A percentile compares a stretch with the other conserved stretches of the same genome.
These are phyloP conservation scores for Dissophora globulifera DNA, from an alignment of 192 early-diverging fungal species.

Conservation along the genomic window DNA sequence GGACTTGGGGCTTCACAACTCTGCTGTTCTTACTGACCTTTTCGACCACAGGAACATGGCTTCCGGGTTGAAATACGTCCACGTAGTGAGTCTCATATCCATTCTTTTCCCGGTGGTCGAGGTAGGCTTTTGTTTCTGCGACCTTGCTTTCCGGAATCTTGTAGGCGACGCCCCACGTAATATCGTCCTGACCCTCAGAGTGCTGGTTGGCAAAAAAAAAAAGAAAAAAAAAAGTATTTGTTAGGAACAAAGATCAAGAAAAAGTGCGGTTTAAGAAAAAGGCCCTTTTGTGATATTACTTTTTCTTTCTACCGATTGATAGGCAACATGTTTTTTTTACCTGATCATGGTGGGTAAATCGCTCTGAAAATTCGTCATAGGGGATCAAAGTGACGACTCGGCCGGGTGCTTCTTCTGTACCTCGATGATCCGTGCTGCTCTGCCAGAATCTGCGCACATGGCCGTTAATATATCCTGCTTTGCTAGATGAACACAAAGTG, in stretches of 20 bases:
- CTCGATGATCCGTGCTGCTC: conserved; percentile 87
- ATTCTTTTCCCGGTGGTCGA: conserved; percentile 92
- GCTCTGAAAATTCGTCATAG: conserved; percentile 64
- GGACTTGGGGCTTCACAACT: background rate
- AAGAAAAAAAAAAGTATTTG: background rate
- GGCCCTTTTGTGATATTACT: too few species aligned
- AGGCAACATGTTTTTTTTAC: conserved; percentile 34
- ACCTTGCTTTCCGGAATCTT: conserved; percentile 75
- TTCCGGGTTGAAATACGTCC: conserved; percentile 65
- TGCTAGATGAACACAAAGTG: conserved; percentile 7
- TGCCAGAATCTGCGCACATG: conserved; percentile 85
- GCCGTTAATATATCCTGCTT: conserved; percentile 72
- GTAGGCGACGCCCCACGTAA: conserved; percentile 87
- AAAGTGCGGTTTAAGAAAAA: too few species aligned
- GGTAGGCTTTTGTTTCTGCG: conserved; percentile 71
- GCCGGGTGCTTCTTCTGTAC: conserved; percentile 80
- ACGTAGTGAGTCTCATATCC: conserved; percentile 79
- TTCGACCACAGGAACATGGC: conserved; percentile 56
- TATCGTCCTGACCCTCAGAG: conserved; percentile 55
- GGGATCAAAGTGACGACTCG: conserved; percentile 89
- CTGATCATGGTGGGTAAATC: conserved; percentile 61
- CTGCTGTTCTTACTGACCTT: conserved; percentile 51
- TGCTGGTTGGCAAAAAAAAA: conserved; percentile 19
- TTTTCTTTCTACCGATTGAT: background rate
- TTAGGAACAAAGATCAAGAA: too few species aligned